Conservation (phyloP, 2,329 filamentous ascomycete species). For the Colletotrichum destructivum region DNA sequence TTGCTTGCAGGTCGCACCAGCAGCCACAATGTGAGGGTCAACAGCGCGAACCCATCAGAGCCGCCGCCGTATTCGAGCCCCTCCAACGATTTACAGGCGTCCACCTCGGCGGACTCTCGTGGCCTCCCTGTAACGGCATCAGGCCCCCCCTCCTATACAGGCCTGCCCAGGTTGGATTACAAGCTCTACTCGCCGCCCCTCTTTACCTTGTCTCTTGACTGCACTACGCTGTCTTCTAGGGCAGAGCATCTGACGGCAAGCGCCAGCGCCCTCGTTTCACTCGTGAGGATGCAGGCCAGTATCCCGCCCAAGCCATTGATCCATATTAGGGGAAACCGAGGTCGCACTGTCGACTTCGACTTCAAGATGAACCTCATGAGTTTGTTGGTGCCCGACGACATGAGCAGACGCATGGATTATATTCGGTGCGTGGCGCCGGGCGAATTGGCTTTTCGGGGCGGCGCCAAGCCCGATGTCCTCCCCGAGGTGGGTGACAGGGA, state of each 20-base stretch:
- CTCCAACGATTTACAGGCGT: conserved; percentile 42
- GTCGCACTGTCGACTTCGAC: conserved; percentile 65
- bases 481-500: conserved; percentile 61
- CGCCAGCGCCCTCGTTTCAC: conserved; percentile 59
- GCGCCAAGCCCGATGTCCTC: conserved; percentile 57
- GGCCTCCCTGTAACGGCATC: conserved; percentile 46
- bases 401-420: conserved; percentile 65
- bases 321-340: conserved; percentile 62
- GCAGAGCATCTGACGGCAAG: conserved; percentile 65
- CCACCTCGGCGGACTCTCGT: conserved; percentile 28
- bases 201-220: conserved; percentile 66
- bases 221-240: conserved; percentile 62
- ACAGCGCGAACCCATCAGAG: conserved; percentile 28
- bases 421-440: conserved; percentile 64
- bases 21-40: not conserved
- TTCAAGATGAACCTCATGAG: conserved; percentile 69
- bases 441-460: conserved; percentile 67
- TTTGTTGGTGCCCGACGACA: conserved; percentile 65
- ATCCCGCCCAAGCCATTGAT: conserved; percentile 70
- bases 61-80: conserved; percentile 56
- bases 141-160: conserved; percentile 58
- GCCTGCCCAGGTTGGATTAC: conserved; percentile 66
- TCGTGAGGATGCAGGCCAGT: conserved; percentile 64
- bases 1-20: conserved; percentile 1
- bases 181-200: conserved; percentile 66